Evolutionary conservation across 768 basidiomycete species (phyloP), one percentile per base, ranked within the genome.

Genomic region (Suillus clintonianus): DNA sequence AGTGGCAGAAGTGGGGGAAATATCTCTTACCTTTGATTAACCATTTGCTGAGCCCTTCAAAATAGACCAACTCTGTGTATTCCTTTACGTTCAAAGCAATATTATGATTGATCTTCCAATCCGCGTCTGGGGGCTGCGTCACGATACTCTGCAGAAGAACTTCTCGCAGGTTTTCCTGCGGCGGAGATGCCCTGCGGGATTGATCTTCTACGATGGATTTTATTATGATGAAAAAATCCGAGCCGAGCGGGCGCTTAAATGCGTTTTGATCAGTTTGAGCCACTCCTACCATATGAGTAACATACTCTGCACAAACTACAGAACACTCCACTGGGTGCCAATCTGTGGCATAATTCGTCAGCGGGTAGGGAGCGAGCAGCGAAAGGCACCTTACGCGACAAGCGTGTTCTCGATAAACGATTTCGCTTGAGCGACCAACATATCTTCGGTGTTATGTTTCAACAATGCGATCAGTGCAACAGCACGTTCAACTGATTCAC

Each of bases 11-110:
- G 6, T 42, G 41, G 11, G n/a, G 22, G 27, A 55, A 43, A 17
- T 17, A 45, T 48, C 11, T 72, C 86, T 65, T 65, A 89, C 91
- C 82, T 61, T 78, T 80, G 73, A 91, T 79, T n/a, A 87, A 74
- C 4, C 85, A 81, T 1, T 73, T 62, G 47, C 76, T 84, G 65
- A 86, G 88, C 27, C 76, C 79, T 57, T 86, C 76, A 66, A 82
- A 81, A 66, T 88, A 82, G 11, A 89, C 85, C 4, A 80, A 66
- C 58, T 90, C 85, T 2, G 91, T 78, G 64, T 82, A 93, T 11
- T 69, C 76, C 47, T 81, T 75, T 17, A 91, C 70, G 70, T 91
- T 91, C 58, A 82, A 75, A 11, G 90, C 71, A 24, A 87, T 81
- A n/a, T 70, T 70, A 65, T 88, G 85, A 64, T 86, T 83, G 22